Conservation (phyloP, 2,329 filamentous ascomycete genomes). For the Beauveria sp. region DNA sequence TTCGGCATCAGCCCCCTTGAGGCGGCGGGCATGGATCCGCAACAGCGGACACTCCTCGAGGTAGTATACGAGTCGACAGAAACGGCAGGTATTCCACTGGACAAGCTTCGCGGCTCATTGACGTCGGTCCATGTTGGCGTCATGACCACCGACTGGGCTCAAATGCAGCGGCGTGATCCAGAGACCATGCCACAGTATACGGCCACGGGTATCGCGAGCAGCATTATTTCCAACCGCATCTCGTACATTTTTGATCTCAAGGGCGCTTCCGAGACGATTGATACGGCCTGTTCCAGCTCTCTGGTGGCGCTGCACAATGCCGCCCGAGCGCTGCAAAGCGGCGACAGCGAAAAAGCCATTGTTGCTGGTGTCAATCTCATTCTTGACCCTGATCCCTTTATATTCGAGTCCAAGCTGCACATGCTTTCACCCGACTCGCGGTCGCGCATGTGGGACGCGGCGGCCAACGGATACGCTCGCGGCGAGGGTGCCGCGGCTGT, state of each 20-base stretch:
- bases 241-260: conserved; percentile 45
- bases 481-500: conserved; percentile 42
- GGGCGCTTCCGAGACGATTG: conserved; percentile 41
- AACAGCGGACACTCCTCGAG: conserved; percentile 24
- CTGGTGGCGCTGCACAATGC: conserved; percentile 40
- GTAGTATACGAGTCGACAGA: conserved; percentile 24
- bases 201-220: conserved; percentile 13
- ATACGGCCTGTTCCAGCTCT: conserved; percentile 42
- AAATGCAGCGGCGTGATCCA: conserved; percentile 19
- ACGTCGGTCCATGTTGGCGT: conserved; percentile 18
- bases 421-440: conserved; percentile 22
- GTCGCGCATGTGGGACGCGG: conserved; percentile 31
- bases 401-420: conserved; percentile 36
- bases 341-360: conserved; percentile 36
- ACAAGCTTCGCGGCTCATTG: neutral
- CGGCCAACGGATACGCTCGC: conserved; percentile 42
- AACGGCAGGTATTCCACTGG: conserved; percentile 8
- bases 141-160: conserved; percentile 22
- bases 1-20: conserved; percentile 38
- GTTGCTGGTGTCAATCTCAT: conserved; percentile 14
- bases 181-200: neutral
- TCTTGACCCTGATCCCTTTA: neutral
- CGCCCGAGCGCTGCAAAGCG: conserved; percentile 35
- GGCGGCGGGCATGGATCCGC: conserved; percentile 28
- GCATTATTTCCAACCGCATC: conserved; percentile 35